Evolutionary conservation across 2,329 filamentous ascomycete genomes (phyloP).

Genomic region (Westerdykella ornata): DNA sequence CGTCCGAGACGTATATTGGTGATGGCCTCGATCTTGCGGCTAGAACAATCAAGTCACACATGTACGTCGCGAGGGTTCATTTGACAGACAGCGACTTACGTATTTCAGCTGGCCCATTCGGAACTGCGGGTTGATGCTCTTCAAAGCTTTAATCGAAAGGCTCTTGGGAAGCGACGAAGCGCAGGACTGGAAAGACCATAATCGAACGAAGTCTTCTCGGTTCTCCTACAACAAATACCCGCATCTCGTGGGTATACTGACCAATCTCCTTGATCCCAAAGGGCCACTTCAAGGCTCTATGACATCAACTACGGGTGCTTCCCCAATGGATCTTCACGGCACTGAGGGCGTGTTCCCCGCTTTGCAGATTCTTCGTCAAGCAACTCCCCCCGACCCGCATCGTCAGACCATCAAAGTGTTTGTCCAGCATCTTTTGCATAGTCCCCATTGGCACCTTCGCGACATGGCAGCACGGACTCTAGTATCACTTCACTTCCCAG

Average conservation of each 20-base stretch:
- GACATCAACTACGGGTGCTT: conserved; percentile 13
- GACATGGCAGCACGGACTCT: conserved; percentile 73
- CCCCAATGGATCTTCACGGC: conserved; percentile 30
- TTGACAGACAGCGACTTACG: conserved; percentile 2
- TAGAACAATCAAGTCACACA: conserved; percentile 66
- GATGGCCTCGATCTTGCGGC: conserved; percentile 73
- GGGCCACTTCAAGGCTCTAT: conserved; percentile 23
- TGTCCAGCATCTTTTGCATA: conserved; percentile 59
- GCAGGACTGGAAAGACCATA: conserved; percentile 51
- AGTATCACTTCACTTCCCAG: conserved; percentile 28
- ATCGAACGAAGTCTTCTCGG: conserved; percentile 41
- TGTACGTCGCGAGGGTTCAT: conserved; percentile 47
- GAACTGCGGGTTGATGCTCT: conserved; percentile 85
- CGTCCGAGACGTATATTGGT: conserved; percentile 67
- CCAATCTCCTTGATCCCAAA: conserved; percentile 50
- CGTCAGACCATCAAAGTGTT: conserved; percentile 51
- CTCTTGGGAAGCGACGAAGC: conserved; percentile 66
- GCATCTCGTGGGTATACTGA: conserved; percentile 56
- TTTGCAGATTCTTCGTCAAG: conserved; percentile 70
- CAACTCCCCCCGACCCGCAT: conserved; percentile 56
- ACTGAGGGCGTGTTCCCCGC: conserved; percentile 72
- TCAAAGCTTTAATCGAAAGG: conserved; percentile 75
- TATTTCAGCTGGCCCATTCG: conserved; percentile 74
- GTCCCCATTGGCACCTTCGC: conserved; percentile 70
- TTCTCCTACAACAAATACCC: conserved; percentile 66